Conservation (phyloP, 2,329 filamentous ascomycete species). For the Ampelomyces quisqualis region DNA sequence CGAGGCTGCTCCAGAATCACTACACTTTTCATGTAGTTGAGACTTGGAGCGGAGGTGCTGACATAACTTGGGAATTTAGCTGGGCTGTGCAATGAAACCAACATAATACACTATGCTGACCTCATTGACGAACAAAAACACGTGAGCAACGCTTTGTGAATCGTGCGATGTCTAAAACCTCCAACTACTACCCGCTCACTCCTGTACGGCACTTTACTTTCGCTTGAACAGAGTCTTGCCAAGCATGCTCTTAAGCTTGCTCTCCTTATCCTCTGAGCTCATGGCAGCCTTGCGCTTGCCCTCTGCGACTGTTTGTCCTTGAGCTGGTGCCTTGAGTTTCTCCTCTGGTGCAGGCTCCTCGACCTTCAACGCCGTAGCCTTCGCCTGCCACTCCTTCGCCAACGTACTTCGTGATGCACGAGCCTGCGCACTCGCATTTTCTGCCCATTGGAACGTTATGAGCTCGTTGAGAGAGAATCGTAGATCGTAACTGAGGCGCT, state of each 20-base stretch:
- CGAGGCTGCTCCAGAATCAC: conserved; percentile 32
- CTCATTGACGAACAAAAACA: not conserved
- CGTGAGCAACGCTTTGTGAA: not conserved
- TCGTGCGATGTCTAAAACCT: not conserved
- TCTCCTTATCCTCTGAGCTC: conserved; percentile 43
- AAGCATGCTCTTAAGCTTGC: conserved; percentile 44
- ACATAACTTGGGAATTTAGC: conserved; percentile 16
- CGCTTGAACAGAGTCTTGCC: conserved; percentile 40
- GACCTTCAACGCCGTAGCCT: conserved; percentile 67
- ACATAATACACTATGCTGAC: too few relatives aligned
- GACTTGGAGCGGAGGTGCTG: conserved; percentile 28
- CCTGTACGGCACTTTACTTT: not conserved
- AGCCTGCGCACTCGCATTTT: conserved; percentile 58
- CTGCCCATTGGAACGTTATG: conserved; percentile 74
- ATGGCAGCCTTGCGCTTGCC: conserved; percentile 36
- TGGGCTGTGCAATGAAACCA: too few relatives aligned
- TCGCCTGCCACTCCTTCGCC: conserved; percentile 57
- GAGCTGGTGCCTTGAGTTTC: conserved; percentile 6
- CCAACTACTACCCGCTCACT: not conserved
- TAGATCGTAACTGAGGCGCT: conserved; percentile 69
- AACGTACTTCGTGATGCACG: conserved; percentile 60
- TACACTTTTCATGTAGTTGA: conserved; percentile 15
- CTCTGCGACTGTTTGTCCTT: conserved; percentile 25
- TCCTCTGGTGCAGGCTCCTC: conserved; percentile 50
- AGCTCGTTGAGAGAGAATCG: conserved; percentile 70